These are phyloP conservation scores for Claviceps arundinis DNA, from an alignment of 2,329 filamentous ascomycete genomes.

Conservation along the genomic window DNA sequence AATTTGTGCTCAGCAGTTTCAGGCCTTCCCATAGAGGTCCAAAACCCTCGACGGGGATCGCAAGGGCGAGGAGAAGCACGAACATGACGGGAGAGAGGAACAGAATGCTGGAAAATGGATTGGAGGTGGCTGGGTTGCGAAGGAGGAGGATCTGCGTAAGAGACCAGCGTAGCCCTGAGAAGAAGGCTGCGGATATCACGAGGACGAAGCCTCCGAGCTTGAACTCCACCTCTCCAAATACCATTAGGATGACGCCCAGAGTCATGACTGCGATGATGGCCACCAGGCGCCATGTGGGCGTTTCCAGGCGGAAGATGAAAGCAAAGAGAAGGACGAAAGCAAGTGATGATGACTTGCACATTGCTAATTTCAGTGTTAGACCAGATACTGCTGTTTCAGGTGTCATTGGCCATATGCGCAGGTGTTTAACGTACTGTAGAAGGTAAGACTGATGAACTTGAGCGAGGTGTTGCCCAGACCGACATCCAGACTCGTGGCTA, in stretches of 20 bases:
- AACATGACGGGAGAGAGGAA: slow-evolving; percentile 99
- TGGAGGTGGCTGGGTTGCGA: slow-evolving; percentile 85
- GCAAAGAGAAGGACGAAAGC: slow-evolving; percentile 93
- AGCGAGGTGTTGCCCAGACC: slow-evolving; percentile 90
- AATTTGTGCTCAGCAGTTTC: slow-evolving; percentile 46
- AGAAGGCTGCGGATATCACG: slow-evolving; percentile 86
- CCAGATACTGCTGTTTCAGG: not conserved
- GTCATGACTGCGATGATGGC: slow-evolving; percentile 88
- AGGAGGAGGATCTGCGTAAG: slow-evolving; percentile 93
- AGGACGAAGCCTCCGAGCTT: slow-evolving; percentile 75
- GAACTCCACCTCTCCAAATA: slow-evolving; percentile 87
- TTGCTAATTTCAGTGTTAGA: slow-evolving; percentile 39
- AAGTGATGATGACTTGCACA: slow-evolving; percentile 96
- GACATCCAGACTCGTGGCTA: slow-evolving; percentile 88
- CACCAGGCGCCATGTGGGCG: slow-evolving; percentile 72
- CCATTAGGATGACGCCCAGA: slow-evolving; percentile 91
- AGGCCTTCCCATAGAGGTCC: slow-evolving; percentile 53
- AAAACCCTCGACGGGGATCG: slow-evolving; percentile 76
- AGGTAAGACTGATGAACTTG: slow-evolving; percentile 91
- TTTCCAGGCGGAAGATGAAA: slow-evolving; percentile 83
- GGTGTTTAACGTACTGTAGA: slow-evolving; percentile 55
- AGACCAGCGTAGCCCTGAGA: slow-evolving; percentile 95
- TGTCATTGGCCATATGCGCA: not conserved
- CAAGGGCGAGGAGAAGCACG: slow-evolving; percentile 61
- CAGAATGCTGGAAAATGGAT: slow-evolving; percentile 94